A percentile compares a stretch with the other conserved stretches of the same genome.
These are phyloP conservation scores for Gyromitra esculenta DNA, from an alignment of 2,329 filamentous ascomycete species.

Conservation along the genomic window DNA sequence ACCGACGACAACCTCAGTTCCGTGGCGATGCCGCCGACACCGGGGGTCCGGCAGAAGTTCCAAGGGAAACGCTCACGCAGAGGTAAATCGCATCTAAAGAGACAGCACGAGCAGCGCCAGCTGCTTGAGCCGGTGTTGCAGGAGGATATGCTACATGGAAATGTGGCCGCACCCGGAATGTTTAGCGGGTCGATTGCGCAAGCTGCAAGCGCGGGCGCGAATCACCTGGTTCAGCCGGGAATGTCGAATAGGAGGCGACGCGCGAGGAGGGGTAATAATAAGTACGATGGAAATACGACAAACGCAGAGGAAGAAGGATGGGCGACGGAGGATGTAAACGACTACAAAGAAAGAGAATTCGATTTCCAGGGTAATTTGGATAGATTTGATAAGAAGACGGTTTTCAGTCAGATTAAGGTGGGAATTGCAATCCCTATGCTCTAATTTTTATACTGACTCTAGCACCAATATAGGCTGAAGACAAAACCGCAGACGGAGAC, in stretches of 20 bases:
- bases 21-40: constrained; percentile 38
- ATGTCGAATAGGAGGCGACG: constrained; percentile 61
- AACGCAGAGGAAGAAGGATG: constrained; percentile 77
- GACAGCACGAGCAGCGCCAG: constrained; percentile 44
- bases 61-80: constrained; percentile 45
- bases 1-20: constrained; percentile 56
- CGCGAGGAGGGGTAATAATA: constrained; percentile 57
- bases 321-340: constrained; percentile 95
- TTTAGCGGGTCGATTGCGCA: constrained; percentile 50
- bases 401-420: constrained; percentile 82
- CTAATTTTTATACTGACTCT: constrained; percentile 1
- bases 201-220: constrained; percentile 23
- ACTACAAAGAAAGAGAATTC: constrained; percentile 92
- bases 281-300: constrained; percentile 58
- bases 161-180: constrained; percentile 49
- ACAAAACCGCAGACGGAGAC: constrained; percentile 86
- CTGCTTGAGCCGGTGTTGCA: constrained; percentile 24
- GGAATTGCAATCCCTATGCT: not conserved
- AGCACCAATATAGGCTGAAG: constrained; percentile 72
- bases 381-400: constrained; percentile 91
- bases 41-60: constrained; percentile 28
- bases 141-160: constrained; percentile 19
- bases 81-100: constrained; percentile 43
- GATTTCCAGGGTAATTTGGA: constrained; percentile 90
- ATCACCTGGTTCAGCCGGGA: constrained; percentile 37